Conservation (phyloP, 2,329 filamentous ascomycete species). For the Capronia americana region DNA sequence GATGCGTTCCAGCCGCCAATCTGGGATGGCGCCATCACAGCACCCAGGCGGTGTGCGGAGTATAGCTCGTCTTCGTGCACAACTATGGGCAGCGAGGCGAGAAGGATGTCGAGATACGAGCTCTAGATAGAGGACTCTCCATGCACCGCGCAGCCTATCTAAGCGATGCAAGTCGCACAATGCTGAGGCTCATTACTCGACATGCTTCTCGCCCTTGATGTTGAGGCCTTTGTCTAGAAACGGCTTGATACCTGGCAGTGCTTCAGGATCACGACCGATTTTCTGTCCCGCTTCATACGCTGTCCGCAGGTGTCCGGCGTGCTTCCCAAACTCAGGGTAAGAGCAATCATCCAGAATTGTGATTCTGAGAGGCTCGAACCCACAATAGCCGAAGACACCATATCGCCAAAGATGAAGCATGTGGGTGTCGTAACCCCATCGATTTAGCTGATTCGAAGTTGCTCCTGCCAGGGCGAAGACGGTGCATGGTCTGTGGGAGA, state of each 20-base stretch:
- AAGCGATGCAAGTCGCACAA: background rate
- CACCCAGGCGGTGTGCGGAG: background rate
- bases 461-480: constrained; percentile 22
- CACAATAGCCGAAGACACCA: constrained; percentile 25
- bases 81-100: background rate
- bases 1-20: background rate
- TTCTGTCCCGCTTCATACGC: constrained; percentile 18
- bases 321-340: constrained; percentile 13
- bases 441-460: constrained; percentile 14
- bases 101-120: background rate
- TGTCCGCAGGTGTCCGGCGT: constrained; percentile 11
- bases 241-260: constrained; percentile 17
- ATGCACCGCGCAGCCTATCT: background rate
- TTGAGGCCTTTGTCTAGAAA: constrained; percentile 20
- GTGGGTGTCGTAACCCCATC: constrained; percentile 24
- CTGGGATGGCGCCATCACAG: background rate
- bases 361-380: constrained; percentile 26
- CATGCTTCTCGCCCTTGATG: constrained; percentile 17
- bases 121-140: background rate
- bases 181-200: background rate
- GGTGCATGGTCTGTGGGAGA: constrained; percentile 16
- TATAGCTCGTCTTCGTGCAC: background rate
- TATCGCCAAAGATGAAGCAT: constrained; percentile 25
- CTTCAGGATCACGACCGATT: constrained; percentile 20
- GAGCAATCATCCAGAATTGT: constrained; percentile 21